Base-by-base conservation (phyloP, 1,284 basidiomycete genomes). In the Apiotrichum domesticum region DNA sequence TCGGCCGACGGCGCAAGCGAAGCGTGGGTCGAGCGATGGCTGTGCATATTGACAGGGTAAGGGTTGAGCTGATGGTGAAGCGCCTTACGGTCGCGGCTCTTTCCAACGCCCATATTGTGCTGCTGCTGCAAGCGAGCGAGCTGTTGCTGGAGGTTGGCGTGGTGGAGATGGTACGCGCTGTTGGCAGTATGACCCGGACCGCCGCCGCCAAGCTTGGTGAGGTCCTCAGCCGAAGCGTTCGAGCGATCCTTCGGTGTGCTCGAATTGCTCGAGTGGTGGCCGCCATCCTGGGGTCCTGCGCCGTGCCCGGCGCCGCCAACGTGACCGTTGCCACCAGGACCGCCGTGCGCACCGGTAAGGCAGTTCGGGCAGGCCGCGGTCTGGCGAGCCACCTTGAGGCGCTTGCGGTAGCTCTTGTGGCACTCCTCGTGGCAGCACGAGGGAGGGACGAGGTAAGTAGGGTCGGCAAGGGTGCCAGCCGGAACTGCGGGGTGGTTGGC, bases 381-480 rank as follows among this genome's bases (percentile, higher is more conserved):
- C 62, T 73, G 69, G 43, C 74, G 74, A n/a, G 74, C 76, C 7
- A 74, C 67, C 71, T 79, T 77, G 51, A 80, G 71, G 21, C 77
- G 69, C 57, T 77, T 79, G 35, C 77, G 69, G 63, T 79, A 80
- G 50, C 73, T 76, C 68, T 78, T 78, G 65, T 79, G 78, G 61
- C 79, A 80, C 14, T 79, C 79, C 48, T 79, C 77, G 59, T 80
- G 79, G 63, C 76, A 78, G 58, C 79, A 80, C 6, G 73, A 66
- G 6, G 79, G 79, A 2, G 79, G 78, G 2, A 75, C 70, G 43
- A 76, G 70, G 58, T 78, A 78, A 4, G 76, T 77, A 29, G 75
- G 73, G 61, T 78, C 77, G 9, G 77, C 74, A 3, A 78, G 67
- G 0, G 76, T 72, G 14, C 77, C 77, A 40, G 75, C 70, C 8